These are phyloP conservation scores for Golubevia sp. DNA, from an alignment of 1,284 basidiomycete genomes.

Conservation along the genomic window DNA sequence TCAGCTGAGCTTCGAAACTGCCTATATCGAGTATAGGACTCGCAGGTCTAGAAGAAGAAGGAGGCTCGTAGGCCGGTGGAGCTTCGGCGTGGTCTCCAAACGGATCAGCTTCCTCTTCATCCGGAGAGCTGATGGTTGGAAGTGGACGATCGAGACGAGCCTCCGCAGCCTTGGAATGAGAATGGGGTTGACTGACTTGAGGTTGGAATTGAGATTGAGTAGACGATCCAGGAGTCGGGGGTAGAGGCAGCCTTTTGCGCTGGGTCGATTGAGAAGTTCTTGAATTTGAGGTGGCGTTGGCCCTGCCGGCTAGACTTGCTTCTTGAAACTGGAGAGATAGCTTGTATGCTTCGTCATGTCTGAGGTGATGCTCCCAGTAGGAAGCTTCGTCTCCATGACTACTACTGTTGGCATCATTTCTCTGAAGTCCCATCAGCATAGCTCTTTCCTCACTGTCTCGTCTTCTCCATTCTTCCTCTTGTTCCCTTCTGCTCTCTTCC, in stretches of 20 bases:
- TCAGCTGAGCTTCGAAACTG: background rate
- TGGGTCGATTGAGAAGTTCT: background rate
- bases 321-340: conserved; percentile 22
- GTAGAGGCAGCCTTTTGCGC: conserved; percentile 1
- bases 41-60: background rate
- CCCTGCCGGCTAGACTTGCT: background rate
- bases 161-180: background rate
- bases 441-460: conserved; percentile 25
- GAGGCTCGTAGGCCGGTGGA: conserved; percentile 13
- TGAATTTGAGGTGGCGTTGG: background rate
- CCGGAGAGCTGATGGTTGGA: conserved; percentile 1
- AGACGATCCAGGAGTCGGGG: conserved; percentile 6
- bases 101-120: conserved; percentile 11
- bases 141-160: background rate
- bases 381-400: conserved; percentile 12
- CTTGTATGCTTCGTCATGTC: conserved; percentile 26
- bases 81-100: conserved; percentile 16
- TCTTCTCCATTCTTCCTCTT: conserved; percentile 30
- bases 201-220: conserved; percentile 1
- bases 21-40: background rate
- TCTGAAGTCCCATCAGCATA: background rate
- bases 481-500: conserved; percentile 22
- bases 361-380: conserved; percentile 24
- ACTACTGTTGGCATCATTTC: background rate
- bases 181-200: conserved; percentile 2